phyloP scores from a whole-genome alignment of 768 basidiomycete genomes.

The Podaxis rugospora region DNA sequence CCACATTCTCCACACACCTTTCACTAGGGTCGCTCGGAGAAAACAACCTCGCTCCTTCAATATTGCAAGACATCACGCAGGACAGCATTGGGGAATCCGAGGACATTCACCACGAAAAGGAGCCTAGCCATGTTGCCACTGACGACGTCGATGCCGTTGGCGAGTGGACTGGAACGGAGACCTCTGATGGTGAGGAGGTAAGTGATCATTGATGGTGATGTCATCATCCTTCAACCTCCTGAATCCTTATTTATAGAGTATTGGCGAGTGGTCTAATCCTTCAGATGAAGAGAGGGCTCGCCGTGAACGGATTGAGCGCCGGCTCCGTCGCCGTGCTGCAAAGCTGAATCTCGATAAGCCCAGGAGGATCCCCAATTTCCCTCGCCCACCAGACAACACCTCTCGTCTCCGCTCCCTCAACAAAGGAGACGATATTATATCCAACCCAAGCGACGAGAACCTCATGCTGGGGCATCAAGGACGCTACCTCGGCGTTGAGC shows the following conservation, averaged over 20 bases:
- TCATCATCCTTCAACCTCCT: slow-evolving; percentile 2
- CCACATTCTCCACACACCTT: slow-evolving; percentile 61
- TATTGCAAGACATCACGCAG: slow-evolving; percentile 2
- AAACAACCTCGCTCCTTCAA: slow-evolving; percentile 7
- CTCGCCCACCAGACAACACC: slow-evolving; percentile 61
- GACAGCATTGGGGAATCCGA: slow-evolving; percentile 14
- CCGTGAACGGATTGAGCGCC: slow-evolving; percentile 58
- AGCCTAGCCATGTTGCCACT: slow-evolving; percentile 19
- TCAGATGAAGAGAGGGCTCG: slow-evolving; percentile 86
- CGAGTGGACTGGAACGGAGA: slow-evolving; percentile 82
- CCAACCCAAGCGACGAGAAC: slow-evolving; percentile 84
- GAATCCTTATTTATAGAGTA: slow-evolving; percentile 45
- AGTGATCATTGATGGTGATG: slow-evolving; percentile 17
- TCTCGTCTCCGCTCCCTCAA: slow-evolving; percentile 32
- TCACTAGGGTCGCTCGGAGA: slow-evolving; percentile 63
- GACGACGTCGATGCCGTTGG: slow-evolving; percentile 42
- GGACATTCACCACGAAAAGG: slow-evolving; percentile 22
- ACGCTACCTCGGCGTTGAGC: slow-evolving; percentile 10
- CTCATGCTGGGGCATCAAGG: slow-evolving; percentile 20
- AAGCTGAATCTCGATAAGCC: slow-evolving; percentile 47
- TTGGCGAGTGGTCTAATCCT: slow-evolving; percentile 88
- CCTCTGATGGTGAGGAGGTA: slow-evolving; percentile 73
- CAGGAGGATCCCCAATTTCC: slow-evolving; percentile 75
- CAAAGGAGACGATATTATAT: slow-evolving; percentile 68
- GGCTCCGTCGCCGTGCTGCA: slow-evolving; percentile 45